Conservation (phyloP, 139 green algal species). For the Coccomyxa sp. region DNA sequence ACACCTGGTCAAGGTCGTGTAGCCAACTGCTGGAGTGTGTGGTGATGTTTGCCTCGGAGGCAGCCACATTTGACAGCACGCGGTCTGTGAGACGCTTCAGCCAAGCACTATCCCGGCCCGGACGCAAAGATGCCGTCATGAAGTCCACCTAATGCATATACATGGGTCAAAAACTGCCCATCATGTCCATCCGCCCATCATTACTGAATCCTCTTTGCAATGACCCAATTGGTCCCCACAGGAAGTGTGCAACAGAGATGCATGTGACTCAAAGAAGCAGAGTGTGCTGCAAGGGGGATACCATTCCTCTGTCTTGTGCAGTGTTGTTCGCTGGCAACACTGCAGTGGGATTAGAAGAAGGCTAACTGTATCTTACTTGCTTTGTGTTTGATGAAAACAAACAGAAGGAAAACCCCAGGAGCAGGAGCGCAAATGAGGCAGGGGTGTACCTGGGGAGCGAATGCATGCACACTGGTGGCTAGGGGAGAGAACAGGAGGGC, state of each 20-base stretch:
- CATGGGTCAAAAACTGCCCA: neutral
- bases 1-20: slow-evolving; percentile 73
- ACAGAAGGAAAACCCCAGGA: neutral
- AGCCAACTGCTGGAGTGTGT: slow-evolving; percentile 66
- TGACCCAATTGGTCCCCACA: neutral
- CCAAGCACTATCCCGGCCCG: slow-evolving; percentile 30
- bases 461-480: slow-evolving; percentile 77
- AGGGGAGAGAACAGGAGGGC: slow-evolving; percentile 72
- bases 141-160: slow-evolving; percentile 49
- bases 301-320: neutral
- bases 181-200: neutral
- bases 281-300: neutral
- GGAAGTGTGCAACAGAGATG: neutral
- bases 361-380: too few species aligned
- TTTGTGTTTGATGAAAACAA: neutral
- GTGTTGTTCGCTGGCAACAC: too few species aligned
- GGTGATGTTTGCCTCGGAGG: slow-evolving; percentile 14
- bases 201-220: neutral
- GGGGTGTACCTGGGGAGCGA: slow-evolving; percentile 74
- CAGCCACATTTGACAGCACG: slow-evolving; percentile 29
- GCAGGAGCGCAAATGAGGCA: too few species aligned
- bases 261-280: neutral
- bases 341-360: too few species aligned
- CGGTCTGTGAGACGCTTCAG: slow-evolving; percentile 26
- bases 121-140: slow-evolving; percentile 48